phyloP scores from a whole-genome alignment of 2,329 filamentous ascomycete genomes.

The Pestalotiopsis fici region DNA sequence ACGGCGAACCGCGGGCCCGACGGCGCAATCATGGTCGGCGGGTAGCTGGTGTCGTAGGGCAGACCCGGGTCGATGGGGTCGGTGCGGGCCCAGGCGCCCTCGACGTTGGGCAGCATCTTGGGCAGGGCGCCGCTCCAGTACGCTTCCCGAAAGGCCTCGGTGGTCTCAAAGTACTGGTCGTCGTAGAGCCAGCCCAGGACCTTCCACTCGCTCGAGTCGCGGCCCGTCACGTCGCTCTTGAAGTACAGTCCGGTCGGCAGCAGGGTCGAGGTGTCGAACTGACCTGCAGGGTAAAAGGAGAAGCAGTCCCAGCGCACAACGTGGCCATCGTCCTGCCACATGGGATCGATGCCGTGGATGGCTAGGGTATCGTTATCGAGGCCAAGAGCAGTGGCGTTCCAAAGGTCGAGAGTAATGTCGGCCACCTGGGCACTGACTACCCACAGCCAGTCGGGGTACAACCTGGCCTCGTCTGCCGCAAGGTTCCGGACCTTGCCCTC shows the following conservation, averaged over 20 bases:
- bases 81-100: constrained; percentile 47
- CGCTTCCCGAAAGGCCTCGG: constrained; percentile 46
- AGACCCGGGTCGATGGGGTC: constrained; percentile 36
- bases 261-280: constrained; percentile 42
- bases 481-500: constrained; percentile 39
- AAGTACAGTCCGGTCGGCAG: constrained; percentile 46
- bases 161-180: constrained; percentile 51
- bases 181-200: constrained; percentile 57
- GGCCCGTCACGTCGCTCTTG: constrained; percentile 48
- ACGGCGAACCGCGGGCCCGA: constrained; percentile 41
- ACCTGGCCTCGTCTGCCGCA: constrained; percentile 31
- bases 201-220: constrained; percentile 51
- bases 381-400: constrained; percentile 38
- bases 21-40: constrained; percentile 38
- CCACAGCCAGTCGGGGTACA: constrained; percentile 33
- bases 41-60: constrained; percentile 32
- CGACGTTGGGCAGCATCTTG: constrained; percentile 46
- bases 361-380: constrained; percentile 40
- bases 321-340: constrained; percentile 39
- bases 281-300: constrained; percentile 35
- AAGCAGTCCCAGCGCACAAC: constrained; percentile 49
- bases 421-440: constrained; percentile 31
- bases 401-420: constrained; percentile 45
- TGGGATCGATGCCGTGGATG: constrained; percentile 37
- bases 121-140: constrained; percentile 43